Evolutionary conservation across 495 filamentous ascomycete genomes (phyloP).

Genomic region (Neurospora intermedia): DNA sequence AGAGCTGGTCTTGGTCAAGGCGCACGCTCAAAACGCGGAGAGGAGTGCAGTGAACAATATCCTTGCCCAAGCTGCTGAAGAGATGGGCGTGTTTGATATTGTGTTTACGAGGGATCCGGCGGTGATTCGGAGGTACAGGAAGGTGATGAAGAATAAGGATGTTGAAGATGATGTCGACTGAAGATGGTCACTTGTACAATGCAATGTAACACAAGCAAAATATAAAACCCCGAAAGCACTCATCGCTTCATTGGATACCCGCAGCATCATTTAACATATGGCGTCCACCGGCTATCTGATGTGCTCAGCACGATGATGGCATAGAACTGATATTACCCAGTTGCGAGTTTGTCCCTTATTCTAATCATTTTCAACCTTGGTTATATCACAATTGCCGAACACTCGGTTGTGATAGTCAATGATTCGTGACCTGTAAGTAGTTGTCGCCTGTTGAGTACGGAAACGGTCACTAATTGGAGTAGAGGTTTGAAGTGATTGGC

Average conservation of each 20-base stretch:
- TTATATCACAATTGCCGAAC: not conserved
- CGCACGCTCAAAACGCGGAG: slow-evolving; percentile 18
- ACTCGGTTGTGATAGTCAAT: not conserved
- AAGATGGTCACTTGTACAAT: not conserved
- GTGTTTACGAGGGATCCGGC: slow-evolving; percentile 11
- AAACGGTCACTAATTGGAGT: not conserved
- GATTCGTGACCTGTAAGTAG: not conserved
- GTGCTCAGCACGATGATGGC: not conserved
- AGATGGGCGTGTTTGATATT: slow-evolving; percentile 44
- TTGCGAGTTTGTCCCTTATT: not conserved
- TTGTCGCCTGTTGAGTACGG: not conserved
- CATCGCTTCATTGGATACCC: not conserved
- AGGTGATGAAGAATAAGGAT: slow-evolving; percentile 4
- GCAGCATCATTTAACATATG: not conserved
- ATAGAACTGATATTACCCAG: not conserved
- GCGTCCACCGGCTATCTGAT: not conserved
- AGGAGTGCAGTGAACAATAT: slow-evolving; percentile 27
- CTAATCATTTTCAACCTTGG: not conserved
- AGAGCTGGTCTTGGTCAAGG: slow-evolving; percentile 32
- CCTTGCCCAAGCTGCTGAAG: slow-evolving; percentile 35
- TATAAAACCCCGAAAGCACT: not conserved
- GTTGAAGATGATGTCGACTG: not conserved
- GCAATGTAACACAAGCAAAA: not conserved
- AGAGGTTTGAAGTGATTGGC: not conserved
- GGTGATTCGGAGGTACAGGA: slow-evolving; percentile 13